These are phyloP conservation scores for Penicillium thymicola DNA, from an alignment of 2,329 filamentous ascomycete genomes.

Conservation along the genomic window DNA sequence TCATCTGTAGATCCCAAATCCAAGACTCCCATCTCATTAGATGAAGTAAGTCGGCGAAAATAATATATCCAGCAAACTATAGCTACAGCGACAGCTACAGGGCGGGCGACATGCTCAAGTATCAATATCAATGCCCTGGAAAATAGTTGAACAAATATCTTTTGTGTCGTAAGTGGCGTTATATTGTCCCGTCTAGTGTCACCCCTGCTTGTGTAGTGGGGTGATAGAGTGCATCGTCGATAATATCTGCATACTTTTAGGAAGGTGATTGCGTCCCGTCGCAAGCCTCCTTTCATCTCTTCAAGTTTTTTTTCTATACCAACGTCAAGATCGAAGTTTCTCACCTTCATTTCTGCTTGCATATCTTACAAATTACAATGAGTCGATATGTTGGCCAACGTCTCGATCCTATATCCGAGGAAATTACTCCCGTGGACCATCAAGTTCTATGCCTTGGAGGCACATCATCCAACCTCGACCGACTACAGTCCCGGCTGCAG, in stretches of 20 bases:
- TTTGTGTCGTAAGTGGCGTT: background rate
- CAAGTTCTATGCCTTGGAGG: slow-evolving; percentile 10
- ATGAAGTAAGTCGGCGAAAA: background rate
- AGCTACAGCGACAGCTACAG: no score
- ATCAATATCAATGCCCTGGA: no score
- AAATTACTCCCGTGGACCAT: slow-evolving; percentile 13
- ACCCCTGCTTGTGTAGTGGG: background rate
- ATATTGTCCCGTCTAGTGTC: background rate
- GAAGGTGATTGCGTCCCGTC: no score
- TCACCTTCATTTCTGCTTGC: background rate
- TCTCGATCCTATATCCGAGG: slow-evolving; percentile 16
- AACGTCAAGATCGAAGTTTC: background rate
- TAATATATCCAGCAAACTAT: background rate
- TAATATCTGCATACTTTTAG: background rate
- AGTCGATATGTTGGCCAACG: background rate
- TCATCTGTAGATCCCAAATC: background rate
- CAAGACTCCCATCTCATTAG: background rate
- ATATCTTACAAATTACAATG: background rate
- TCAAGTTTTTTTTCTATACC: background rate
- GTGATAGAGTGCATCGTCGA: background rate
- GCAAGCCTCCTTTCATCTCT: background rate
- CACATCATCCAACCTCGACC: slow-evolving; percentile 15
- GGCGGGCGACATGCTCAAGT: no score
- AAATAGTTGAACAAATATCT: no score
- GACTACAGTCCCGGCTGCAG: slow-evolving; percentile 12